These are phyloP conservation scores for Rutidosis leptorrhynchoides DNA, from an alignment of 129 eudicot species.

Conservation along the genomic window DNA sequence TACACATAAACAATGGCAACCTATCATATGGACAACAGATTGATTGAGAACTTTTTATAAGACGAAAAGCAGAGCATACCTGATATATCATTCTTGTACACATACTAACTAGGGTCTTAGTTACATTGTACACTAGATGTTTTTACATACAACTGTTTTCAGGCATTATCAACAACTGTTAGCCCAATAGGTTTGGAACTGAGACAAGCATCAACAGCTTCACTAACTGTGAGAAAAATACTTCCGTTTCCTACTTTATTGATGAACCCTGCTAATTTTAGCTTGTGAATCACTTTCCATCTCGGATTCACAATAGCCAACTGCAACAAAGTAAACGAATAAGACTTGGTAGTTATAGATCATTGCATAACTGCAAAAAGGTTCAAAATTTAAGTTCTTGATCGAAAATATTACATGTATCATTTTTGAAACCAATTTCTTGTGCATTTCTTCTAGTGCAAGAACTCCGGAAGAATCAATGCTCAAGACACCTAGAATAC, in stretches of 20 bases:
- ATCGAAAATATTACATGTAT: slow-evolving; percentile 36
- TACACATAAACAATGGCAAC: not conserved
- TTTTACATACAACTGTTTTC: not conserved
- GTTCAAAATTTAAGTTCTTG: not conserved
- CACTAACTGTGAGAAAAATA: slow-evolving; percentile 54
- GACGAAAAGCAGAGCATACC: not conserved
- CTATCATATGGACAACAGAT: slow-evolving; percentile 12
- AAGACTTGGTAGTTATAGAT: not conserved
- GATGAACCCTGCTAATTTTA: slow-evolving; percentile 44
- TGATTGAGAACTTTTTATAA: not conserved
- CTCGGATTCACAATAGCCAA: slow-evolving; percentile 55
- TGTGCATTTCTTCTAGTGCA: slow-evolving; percentile 52
- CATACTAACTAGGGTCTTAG: not conserved
- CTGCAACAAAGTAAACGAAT: slow-evolving; percentile 29
- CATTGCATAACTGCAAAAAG: not conserved
- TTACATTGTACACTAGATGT: not conserved
- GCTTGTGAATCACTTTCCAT: slow-evolving; percentile 63
- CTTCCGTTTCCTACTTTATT: slow-evolving; percentile 46
- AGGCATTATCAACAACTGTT: slow-evolving; percentile 8
- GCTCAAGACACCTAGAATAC: slow-evolving; percentile 46
- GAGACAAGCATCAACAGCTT: slow-evolving; percentile 56
- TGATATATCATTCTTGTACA: not conserved
- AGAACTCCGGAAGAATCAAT: slow-evolving; percentile 60
- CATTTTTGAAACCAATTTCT: slow-evolving; percentile 38
- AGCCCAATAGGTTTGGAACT: slow-evolving; percentile 30